Percentiles rank a stretch among this genome's conserved stretches.
Evolutionary conservation across 2,329 filamentous ascomycete species (phyloP).

Genomic region (Lecanicillium sp.): DNA sequence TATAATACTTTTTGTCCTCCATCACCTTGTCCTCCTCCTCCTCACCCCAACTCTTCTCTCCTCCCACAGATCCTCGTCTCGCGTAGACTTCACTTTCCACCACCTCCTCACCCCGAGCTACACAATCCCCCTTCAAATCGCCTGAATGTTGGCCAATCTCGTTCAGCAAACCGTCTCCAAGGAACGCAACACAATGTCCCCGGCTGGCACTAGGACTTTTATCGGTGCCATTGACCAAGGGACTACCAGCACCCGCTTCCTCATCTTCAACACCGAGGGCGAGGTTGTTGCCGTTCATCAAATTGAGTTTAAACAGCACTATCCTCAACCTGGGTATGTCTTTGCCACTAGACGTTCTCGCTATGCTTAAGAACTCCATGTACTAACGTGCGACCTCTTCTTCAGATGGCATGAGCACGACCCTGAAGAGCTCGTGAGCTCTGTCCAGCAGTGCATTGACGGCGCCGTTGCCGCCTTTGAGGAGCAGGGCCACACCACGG

Average conservation of each 20-base stretch:
- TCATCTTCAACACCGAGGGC: slow-evolving; percentile 66
- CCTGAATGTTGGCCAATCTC: slow-evolving; percentile 17
- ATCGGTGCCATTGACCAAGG: slow-evolving; percentile 75
- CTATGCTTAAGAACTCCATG: too few relatives aligned
- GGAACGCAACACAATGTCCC: slow-evolving; percentile 21
- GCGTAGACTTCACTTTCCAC: too few relatives aligned
- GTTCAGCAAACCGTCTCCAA: slow-evolving; percentile 13
- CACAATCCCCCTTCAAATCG: slow-evolving; percentile 8
- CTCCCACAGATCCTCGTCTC: too few relatives aligned
- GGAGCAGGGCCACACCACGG: slow-evolving; percentile 54
- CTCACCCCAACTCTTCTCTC: too few relatives aligned
- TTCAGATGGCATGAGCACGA: slow-evolving; percentile 79
- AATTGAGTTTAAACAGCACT: slow-evolving; percentile 66
- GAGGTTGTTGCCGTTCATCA: slow-evolving; percentile 66
- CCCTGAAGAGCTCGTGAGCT: slow-evolving; percentile 62
- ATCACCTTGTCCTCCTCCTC: too few relatives aligned
- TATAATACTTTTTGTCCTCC: too few relatives aligned
- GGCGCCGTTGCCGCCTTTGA: slow-evolving; percentile 62
- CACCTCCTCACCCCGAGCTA: slow-evolving; percentile 3
- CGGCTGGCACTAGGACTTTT: slow-evolving; percentile 33
- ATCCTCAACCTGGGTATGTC: slow-evolving; percentile 66
- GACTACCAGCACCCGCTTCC: slow-evolving; percentile 68
- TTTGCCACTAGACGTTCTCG: too few relatives aligned
- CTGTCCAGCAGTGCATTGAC: slow-evolving; percentile 69
- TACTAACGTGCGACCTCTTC: not conserved